Evolutionary conservation across 208 protist genomes (phyloP).

Genomic region (Acanthamoeba castellanii): DNA sequence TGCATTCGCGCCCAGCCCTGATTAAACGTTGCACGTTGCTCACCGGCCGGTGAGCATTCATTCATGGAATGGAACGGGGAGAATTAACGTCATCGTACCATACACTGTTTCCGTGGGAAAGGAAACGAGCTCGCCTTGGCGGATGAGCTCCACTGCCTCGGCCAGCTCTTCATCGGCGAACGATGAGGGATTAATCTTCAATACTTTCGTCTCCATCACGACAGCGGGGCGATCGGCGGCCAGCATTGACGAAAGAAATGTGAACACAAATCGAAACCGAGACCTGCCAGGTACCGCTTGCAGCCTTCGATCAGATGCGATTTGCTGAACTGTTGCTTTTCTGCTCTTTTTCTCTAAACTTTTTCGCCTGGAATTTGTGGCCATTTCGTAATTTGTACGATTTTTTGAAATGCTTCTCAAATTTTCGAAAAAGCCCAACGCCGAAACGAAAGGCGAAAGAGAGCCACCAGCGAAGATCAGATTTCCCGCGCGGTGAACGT

Average conservation of each 20-base stretch:
- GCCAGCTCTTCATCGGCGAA: slow-evolving; percentile 45
- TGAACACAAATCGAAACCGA: neutral
- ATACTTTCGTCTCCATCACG: slow-evolving; percentile 32
- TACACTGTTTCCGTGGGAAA: slow-evolving; percentile 49
- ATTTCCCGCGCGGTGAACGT: no score
- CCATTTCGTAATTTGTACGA: neutral
- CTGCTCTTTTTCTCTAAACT: no score
- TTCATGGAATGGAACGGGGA: neutral
- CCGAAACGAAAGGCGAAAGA: neutral
- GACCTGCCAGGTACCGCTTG: no score
- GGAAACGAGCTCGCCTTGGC: neutral
- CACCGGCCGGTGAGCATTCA: no score
- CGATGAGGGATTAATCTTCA: neutral
- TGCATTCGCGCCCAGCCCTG: slow-evolving; percentile 31
- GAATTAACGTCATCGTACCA: neutral
- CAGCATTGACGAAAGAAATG: neutral
- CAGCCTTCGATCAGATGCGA: no score
- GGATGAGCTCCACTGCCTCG: neutral
- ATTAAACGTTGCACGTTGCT: neutral
- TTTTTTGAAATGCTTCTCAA: neutral
- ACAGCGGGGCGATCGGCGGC: neutral
- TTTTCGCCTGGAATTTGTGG: neutral
- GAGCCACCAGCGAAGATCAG: no score
- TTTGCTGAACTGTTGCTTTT: no score
- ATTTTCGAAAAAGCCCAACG: neutral